These are phyloP conservation scores for Trichoderma orchidacearum DNA, from an alignment of 495 filamentous ascomycete species.

Conservation along the genomic window DNA sequence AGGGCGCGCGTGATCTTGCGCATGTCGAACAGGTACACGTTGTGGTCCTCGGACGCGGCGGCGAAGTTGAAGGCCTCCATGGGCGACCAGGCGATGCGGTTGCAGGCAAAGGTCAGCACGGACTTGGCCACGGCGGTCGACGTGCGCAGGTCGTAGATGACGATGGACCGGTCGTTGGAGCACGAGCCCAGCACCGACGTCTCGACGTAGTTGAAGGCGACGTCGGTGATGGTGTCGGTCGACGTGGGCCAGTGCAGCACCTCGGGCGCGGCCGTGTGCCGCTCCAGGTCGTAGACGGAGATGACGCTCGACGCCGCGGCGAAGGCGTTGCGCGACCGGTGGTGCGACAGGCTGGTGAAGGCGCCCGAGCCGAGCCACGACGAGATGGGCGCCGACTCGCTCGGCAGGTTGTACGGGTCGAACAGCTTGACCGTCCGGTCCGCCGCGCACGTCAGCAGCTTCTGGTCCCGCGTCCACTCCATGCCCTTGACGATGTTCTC, in stretches of 20 bases:
- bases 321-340: conserved; percentile 53
- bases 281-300: conserved; percentile 75
- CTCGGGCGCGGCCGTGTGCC: conserved; percentile 61
- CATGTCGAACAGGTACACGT: conserved; percentile 68
- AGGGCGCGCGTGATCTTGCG: conserved; percentile 67
- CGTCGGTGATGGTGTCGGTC: conserved; percentile 79
- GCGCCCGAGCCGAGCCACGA: conserved; percentile 72
- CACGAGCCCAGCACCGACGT: conserved; percentile 77
- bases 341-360: conserved; percentile 76
- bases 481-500: conserved; percentile 79
- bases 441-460: conserved; percentile 78
- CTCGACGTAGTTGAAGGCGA: conserved; percentile 88
- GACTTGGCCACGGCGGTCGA: conserved; percentile 67
- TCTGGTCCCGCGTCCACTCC: conserved; percentile 71
- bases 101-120: conserved; percentile 66
- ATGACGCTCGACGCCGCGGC: conserved; percentile 70
- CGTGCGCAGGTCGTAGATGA: conserved; percentile 79
- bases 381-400: conserved; percentile 49
- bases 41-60: conserved; percentile 50
- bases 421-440: conserved; percentile 82
- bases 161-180: conserved; percentile 71
- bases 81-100: conserved; percentile 85
- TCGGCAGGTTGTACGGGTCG: conserved; percentile 67
- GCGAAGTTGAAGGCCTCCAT: conserved; percentile 93
- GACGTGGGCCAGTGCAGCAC: conserved; percentile 75